phyloP scores from a whole-genome alignment of 83 land plant species.

The Isoetes engelmannii region DNA sequence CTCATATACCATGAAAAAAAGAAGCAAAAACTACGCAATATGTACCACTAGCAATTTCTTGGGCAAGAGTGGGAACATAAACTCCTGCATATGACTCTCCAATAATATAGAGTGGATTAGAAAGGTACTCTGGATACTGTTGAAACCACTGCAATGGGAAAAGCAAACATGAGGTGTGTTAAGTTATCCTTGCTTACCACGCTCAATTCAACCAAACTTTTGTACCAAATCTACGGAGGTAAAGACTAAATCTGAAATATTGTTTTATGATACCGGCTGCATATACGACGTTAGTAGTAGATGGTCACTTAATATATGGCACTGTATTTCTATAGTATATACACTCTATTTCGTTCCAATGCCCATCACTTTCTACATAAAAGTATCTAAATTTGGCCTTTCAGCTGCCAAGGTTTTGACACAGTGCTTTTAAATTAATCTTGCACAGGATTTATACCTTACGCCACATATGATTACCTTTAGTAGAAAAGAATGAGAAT shows the following conservation, averaged over 20 bases:
- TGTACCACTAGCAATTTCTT: slow-evolving; percentile 66
- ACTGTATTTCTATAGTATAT: not conserved
- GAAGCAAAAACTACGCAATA: not conserved
- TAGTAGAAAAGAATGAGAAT: slow-evolving; percentile 62
- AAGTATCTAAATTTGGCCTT: no score
- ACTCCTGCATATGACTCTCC: slow-evolving; percentile 95
- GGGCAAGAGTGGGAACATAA: slow-evolving; percentile 78
- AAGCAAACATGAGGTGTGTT: not conserved
- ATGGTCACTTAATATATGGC: not conserved
- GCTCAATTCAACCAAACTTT: not conserved
- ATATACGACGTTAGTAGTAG: not conserved
- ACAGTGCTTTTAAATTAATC: not conserved
- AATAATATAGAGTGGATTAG: slow-evolving; percentile 62
- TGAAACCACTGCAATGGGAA: slow-evolving; percentile 62
- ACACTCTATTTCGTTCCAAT: not conserved
- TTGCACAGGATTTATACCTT: not conserved
- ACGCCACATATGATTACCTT: slow-evolving; percentile 40
- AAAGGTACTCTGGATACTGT: slow-evolving; percentile 58
- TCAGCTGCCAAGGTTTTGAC: not conserved
- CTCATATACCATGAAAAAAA: not conserved
- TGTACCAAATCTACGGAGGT: not conserved
- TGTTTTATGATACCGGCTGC: not conserved
- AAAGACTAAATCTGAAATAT: not conserved
- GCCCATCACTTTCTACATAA: no score
- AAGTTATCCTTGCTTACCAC: not conserved